Conservation (phyloP, 306 rosid species). For the Trifolium repens region DNA sequence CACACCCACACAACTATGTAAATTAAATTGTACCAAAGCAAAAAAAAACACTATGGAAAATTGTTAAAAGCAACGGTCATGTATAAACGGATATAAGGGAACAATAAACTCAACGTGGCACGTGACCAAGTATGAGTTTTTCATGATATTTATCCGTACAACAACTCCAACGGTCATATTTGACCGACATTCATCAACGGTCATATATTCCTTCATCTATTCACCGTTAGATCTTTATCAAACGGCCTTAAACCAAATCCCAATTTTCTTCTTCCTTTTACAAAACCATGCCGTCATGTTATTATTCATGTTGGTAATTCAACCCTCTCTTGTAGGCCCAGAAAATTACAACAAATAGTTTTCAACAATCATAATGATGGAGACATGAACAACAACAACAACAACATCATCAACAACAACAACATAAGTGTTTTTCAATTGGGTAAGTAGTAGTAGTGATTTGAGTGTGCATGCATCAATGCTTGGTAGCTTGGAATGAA, state of each 20-base stretch:
- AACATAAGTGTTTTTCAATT: constrained; percentile 58
- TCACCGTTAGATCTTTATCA: constrained; percentile 72
- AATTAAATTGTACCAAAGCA: neutral
- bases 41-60: neutral
- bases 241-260: constrained; percentile 4
- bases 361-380: constrained; percentile 47
- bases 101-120: constrained; percentile 65
- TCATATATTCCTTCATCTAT: constrained; percentile 39
- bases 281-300: constrained; percentile 34
- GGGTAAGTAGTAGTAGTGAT: constrained; percentile 40
- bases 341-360: constrained; percentile 7
- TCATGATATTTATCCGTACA: constrained; percentile 52
- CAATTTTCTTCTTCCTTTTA: neutral
- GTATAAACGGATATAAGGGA: constrained; percentile 57
- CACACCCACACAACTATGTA: neutral
- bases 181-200: constrained; percentile 76
- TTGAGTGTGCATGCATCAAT: constrained; percentile 10
- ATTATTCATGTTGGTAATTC: constrained; percentile 48
- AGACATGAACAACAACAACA: constrained; percentile 40
- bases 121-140: constrained; percentile 26
- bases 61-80: constrained; percentile 62
- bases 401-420: neutral
- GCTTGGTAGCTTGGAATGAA: constrained; percentile 43
- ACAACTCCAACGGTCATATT: constrained; percentile 82
- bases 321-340: constrained; percentile 54